phyloP scores from a whole-genome alignment of 2,329 filamentous ascomycete genomes.

The Diplocarpon mali region DNA sequence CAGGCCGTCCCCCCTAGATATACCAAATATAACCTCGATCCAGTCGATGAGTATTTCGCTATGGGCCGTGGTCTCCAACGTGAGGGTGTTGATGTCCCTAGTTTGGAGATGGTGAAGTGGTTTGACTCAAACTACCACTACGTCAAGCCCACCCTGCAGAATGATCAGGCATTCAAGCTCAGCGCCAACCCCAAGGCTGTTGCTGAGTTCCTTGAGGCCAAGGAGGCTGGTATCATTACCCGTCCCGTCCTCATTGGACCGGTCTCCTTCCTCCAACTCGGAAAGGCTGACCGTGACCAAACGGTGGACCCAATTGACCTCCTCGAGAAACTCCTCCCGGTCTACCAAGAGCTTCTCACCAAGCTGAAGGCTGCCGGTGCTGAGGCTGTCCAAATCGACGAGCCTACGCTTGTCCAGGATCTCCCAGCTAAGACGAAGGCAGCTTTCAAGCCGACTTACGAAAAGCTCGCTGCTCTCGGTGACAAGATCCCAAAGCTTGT shows the following conservation, averaged over 20 bases:
- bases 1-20: slow-evolving; percentile 89
- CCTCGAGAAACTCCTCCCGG: slow-evolving; percentile 82
- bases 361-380: slow-evolving; percentile 95
- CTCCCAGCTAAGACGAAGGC: slow-evolving; percentile 82
- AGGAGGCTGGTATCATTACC: slow-evolving; percentile 88
- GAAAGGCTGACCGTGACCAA: slow-evolving; percentile 95
- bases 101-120: slow-evolving; percentile 99
- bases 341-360: slow-evolving; percentile 86
- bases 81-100: slow-evolving; percentile 83
- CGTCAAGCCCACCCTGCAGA: slow-evolving; percentile 96
- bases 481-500: slow-evolving; percentile 77
- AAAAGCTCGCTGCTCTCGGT: slow-evolving; percentile 70
- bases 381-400: slow-evolving; percentile 95
- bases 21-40: slow-evolving; percentile 75
- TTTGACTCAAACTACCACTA: slow-evolving; percentile 99
- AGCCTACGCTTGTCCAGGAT: slow-evolving; percentile 94
- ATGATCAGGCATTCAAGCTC: slow-evolving; percentile 94
- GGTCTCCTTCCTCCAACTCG: slow-evolving; percentile 94
- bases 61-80: slow-evolving; percentile 99
- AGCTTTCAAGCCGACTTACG: slow-evolving; percentile 96
- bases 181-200: slow-evolving; percentile 83
- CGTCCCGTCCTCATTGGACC: slow-evolving; percentile 92
- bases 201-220: slow-evolving; percentile 88
- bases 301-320: slow-evolving; percentile 87
- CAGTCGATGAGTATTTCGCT: slow-evolving; percentile 96